Percentiles rank a stretch among this genome's conserved stretches.
Conservation (phyloP, 75 land plant species). For the Cupressus sempervirens region DNA sequence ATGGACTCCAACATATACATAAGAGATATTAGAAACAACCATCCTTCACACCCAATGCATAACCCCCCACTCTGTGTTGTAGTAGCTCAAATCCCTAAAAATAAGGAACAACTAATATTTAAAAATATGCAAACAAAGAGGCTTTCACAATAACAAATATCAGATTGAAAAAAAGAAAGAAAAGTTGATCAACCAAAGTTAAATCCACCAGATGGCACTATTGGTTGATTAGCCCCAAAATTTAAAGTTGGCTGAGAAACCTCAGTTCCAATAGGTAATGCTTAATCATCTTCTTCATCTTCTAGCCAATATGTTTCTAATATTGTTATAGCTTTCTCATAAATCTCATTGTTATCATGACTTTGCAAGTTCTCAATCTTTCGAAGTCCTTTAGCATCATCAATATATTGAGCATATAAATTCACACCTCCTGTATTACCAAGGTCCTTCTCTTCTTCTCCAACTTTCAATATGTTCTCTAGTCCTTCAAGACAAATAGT, state of each 20-base stretch:
- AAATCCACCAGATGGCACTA: conserved; percentile 27
- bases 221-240: conserved; percentile 21
- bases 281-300: conserved; percentile 27
- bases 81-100: not conserved
- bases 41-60: not conserved
- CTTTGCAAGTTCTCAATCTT: conserved; percentile 71
- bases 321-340: conserved; percentile 61
- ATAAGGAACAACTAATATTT: too few relatives aligned
- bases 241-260: conserved; percentile 29
- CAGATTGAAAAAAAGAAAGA: not conserved
- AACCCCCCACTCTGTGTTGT: not conserved
- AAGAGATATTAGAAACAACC: not conserved
- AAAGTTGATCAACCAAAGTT: conserved; percentile 20
- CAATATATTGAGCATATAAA: conserved; percentile 57
- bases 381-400: conserved; percentile 71
- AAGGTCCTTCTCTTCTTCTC: conserved; percentile 46
- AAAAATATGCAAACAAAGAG: not conserved
- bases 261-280: conserved; percentile 23
- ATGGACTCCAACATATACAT: not conserved
- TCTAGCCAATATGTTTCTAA: conserved; percentile 75
- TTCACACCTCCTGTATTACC: conserved; percentile 48
- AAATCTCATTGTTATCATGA: conserved; percentile 65
- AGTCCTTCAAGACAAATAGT: conserved; percentile 53
- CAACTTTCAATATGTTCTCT: conserved; percentile 55
- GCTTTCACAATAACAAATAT: not conserved